Evolutionary conservation across 306 rosid species (phyloP).

Genomic region (Medicago arabica): DNA sequence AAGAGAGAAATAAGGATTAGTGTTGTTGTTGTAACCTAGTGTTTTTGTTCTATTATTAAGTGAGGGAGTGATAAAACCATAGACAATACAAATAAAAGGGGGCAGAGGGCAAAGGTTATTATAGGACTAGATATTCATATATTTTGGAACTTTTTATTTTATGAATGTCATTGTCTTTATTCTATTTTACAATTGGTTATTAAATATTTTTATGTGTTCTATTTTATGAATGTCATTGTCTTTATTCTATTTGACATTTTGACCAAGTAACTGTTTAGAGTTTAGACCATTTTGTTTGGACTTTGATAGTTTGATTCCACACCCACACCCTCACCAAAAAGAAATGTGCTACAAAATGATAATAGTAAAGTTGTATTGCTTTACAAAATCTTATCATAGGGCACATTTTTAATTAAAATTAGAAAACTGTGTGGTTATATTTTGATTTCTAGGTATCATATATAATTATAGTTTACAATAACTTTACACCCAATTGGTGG

Average conservation of each 20-base stretch:
- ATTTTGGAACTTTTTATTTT: conserved; percentile 4
- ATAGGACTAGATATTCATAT: conserved; percentile 8
- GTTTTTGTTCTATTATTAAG: conserved; percentile 31
- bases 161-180: neutral
- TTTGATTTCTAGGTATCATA: neutral
- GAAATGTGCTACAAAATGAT: neutral
- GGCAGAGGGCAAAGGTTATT: neutral
- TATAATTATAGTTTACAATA: neutral
- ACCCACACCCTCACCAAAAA: conserved; percentile 8
- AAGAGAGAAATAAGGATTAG: conserved; percentile 2
- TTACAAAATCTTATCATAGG: neutral
- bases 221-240: neutral
- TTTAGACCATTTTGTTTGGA: neutral
- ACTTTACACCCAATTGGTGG: neutral
- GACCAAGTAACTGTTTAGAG: neutral
- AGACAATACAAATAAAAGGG: neutral
- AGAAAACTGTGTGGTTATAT: neutral
- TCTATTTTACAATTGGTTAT: neutral
- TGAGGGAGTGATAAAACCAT: neutral
- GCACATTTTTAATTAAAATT: neutral
- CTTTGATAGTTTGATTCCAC: neutral
- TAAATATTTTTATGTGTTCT: neutral
- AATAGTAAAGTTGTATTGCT: neutral
- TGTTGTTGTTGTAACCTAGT: conserved; percentile 35
- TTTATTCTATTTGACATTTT: neutral